Percentiles rank a stretch among this genome's conserved stretches.
Evolutionary conservation across 768 basidiomycete genomes (phyloP).

Genomic region (Podaxis sp.): DNA sequence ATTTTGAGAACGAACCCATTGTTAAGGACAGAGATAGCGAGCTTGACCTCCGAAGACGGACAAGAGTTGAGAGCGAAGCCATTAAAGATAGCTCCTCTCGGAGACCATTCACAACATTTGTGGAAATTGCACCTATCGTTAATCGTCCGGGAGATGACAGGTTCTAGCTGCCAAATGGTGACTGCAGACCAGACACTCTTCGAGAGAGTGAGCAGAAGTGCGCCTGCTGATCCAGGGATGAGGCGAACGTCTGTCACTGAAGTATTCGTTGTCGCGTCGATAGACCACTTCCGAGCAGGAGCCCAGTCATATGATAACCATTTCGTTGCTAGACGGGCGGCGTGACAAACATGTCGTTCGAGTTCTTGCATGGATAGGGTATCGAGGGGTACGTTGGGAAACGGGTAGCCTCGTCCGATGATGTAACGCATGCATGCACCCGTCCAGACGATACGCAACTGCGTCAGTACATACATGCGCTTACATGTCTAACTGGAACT

Average conservation of each 20-base stretch:
- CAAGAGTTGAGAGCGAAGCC: slow-evolving; percentile 53
- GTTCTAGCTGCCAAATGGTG: slow-evolving; percentile 49
- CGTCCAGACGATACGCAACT: slow-evolving; percentile 56
- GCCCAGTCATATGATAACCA: slow-evolving; percentile 37
- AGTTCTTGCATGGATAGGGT: slow-evolving; percentile 42
- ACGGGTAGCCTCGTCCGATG: slow-evolving; percentile 48
- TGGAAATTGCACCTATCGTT: slow-evolving; percentile 44
- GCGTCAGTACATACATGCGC: slow-evolving; percentile 43
- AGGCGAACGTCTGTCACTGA: slow-evolving; percentile 55
- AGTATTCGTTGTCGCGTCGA: slow-evolving; percentile 37
- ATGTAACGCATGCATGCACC: slow-evolving; percentile 46
- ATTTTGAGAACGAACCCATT: slow-evolving; percentile 39
- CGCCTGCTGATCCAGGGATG: slow-evolving; percentile 42
- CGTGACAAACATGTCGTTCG: slow-evolving; percentile 41
- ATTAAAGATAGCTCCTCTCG: slow-evolving; percentile 50
- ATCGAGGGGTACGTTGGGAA: slow-evolving; percentile 37
- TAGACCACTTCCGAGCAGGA: slow-evolving; percentile 20
- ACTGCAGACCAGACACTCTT: slow-evolving; percentile 63
- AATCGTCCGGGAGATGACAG: slow-evolving; percentile 26
- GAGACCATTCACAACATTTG: slow-evolving; percentile 52
- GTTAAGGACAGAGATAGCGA: slow-evolving; percentile 52
- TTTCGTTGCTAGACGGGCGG: slow-evolving; percentile 46
- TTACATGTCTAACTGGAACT: slow-evolving; percentile 46
- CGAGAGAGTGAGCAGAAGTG: slow-evolving; percentile 52
- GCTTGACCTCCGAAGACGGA: slow-evolving; percentile 38